Base-by-base conservation (phyloP, 331 rosid genomes). In the Pyrus hybrid region DNA sequence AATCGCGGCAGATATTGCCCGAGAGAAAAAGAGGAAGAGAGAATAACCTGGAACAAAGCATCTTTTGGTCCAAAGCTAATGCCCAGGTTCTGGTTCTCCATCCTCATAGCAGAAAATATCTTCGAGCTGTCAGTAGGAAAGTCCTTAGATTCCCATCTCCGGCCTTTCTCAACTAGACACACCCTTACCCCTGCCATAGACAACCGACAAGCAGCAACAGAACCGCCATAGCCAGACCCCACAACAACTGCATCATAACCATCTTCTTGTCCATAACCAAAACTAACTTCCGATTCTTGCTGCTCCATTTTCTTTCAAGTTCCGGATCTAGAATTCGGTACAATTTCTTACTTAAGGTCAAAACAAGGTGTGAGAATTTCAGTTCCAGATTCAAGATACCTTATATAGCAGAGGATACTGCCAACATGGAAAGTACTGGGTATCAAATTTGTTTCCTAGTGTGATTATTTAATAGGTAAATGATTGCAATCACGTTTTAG, bases 141-240 rank as follows among this genome's bases (percentile, higher is more conserved):
- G 76, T 76, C 81, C 68, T 67, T 77, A 51, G 83, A 63, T 76
- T 83, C 83, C 83, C 79, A 83, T 72, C 65, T 83, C 29, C 53
- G 32, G 66, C 84, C 84, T 73, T 83, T 80, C 60, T 83, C 84
- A 43, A 76, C 58, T 64, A 79, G 67, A 71, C 86, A 79, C 2
- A 72, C 79, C 41, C 60, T 76, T 71, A 72, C 49, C 49, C 49
- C 49, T 43, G 49, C 87, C 84, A 72, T 69, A 72, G 84, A 77
- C 80, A 83, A 73, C 57, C 71, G 63, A 70, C 86, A 83, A 71
- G 82, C 77, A 43, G 49, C 49, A 43, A 43, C 49, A 54, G 80
- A 80, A 70, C 80, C 84, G 3, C 84, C 84, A 65, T 83, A 83
- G 37, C 84, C 84, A 76, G 87, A 83, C 45, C 84, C 75, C 73